Conservation (phyloP, 768 basidiomycete genomes). For the Tricholoma flavovirens region DNA sequence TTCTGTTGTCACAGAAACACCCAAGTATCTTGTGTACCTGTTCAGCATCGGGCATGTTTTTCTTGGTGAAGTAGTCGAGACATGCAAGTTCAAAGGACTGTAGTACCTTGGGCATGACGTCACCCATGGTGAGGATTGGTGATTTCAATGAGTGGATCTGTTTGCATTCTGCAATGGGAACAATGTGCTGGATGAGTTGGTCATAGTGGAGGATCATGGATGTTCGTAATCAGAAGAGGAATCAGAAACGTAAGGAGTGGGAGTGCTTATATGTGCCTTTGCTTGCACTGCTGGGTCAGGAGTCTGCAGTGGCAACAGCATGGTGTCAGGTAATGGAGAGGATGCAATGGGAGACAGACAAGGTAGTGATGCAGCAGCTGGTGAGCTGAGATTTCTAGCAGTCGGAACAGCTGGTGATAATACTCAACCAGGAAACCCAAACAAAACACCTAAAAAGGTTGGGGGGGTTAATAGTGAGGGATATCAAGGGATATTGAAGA, state of each 20-base stretch:
- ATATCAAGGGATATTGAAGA: too few species aligned
- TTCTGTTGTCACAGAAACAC: not conserved
- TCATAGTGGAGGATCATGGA: not conserved
- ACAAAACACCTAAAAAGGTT: too few species aligned
- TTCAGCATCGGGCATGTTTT: not conserved
- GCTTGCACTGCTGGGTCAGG: not conserved
- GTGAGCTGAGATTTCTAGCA: not conserved
- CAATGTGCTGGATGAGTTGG: not conserved
- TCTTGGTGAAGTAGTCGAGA: not conserved
- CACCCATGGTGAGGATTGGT: not conserved
- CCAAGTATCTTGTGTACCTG: not conserved
- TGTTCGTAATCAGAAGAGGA: not conserved
- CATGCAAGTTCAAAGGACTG: not conserved
- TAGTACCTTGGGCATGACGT: not conserved
- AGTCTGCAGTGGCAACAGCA: not conserved
- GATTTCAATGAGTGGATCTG: not conserved
- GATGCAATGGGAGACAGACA: not conserved
- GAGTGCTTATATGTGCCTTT: not conserved
- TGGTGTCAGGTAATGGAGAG: not conserved
- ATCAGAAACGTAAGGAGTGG: not conserved
- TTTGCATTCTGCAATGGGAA: not conserved
- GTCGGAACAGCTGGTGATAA: not conserved
- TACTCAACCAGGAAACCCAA: too few species aligned
- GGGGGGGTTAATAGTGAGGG: too few species aligned
- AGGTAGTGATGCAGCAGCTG: not conserved